phyloP scores from a whole-genome alignment of 306 rosid species.

The Cercis canadensis region DNA sequence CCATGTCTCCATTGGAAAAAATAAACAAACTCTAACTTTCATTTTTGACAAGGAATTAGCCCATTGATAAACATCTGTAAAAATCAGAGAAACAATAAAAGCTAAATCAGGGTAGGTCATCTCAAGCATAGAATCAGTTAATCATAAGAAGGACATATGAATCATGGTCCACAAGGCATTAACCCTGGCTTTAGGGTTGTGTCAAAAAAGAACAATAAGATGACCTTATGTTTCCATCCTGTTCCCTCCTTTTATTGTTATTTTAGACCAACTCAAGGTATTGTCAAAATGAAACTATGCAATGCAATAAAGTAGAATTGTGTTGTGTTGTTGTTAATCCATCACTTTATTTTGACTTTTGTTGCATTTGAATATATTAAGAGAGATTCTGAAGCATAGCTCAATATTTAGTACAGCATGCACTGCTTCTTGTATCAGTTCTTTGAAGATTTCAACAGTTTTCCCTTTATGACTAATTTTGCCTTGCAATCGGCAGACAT shows the following conservation, averaged over 20 bases:
- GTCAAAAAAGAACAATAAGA: slow-evolving; percentile 10
- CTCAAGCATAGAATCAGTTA: slow-evolving; percentile 19
- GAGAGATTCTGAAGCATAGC: slow-evolving; percentile 3
- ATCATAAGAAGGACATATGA: slow-evolving; percentile 1
- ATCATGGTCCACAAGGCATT: slow-evolving; percentile 5
- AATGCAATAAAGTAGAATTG: slow-evolving; percentile 9
- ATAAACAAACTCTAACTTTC: slow-evolving; percentile 83
- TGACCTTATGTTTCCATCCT: not conserved
- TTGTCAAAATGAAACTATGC: slow-evolving; percentile 18
- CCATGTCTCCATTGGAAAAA: slow-evolving; percentile 87
- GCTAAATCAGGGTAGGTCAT: slow-evolving; percentile 15
- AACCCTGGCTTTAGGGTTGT: slow-evolving; percentile 3
- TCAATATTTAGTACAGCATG: slow-evolving; percentile 8
- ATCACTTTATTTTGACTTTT: slow-evolving; percentile 7
- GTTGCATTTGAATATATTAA: slow-evolving; percentile 16
- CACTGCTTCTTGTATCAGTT: slow-evolving; percentile 8
- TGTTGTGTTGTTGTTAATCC: not conserved
- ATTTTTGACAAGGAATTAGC: slow-evolving; percentile 74
- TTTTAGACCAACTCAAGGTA: slow-evolving; percentile 10
- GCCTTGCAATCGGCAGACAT: slow-evolving; percentile 15
- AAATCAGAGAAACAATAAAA: slow-evolving; percentile 26
- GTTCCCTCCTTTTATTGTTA: not conserved
- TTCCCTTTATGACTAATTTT: slow-evolving; percentile 9
- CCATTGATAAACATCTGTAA: slow-evolving; percentile 91
- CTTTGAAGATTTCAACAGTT: slow-evolving; percentile 5